Evolutionary conservation across 2,329 filamentous ascomycete genomes (phyloP), one percentile per base, ranked within the genome.

Genomic region (Arthrobotrys pseudoclavata): DNA sequence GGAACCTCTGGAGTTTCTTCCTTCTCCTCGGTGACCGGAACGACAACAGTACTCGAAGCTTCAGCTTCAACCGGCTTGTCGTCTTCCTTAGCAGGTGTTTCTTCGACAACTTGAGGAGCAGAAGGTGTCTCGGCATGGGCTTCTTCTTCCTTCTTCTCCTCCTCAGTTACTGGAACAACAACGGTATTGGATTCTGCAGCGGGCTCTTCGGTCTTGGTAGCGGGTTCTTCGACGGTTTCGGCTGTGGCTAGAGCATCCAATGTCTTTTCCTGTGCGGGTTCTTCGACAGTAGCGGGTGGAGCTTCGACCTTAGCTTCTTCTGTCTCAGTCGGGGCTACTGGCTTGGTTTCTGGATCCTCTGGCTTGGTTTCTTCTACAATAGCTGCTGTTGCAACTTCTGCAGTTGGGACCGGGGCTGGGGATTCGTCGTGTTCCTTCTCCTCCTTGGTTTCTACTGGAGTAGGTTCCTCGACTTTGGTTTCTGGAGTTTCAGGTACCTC

Each of bases 61-160:
- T 42, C 53, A 24, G 31, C 22, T 13, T 55, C 63, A 12, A 34
- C 26, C 1, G 20, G 37, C 13, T 37, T 68, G 9, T 68, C 63
- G n/a, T 68, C 62, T 3, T 67, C 47, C 22, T 37, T 40, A 6
- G 52, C 47, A 12, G 40, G 24, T 47, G 50, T 26, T 40, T 69
- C 66, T 29, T 69, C 66, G 26, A 48, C 50, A 20, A 29, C 48
- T 12, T 52, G 31, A 7, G 48, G 1, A 3, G 37, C 48, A 7
- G 13, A 22, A 53, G 63, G 63, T 0, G 48, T 18, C 6, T 68
- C 63, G 22, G 57, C 9, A 6, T 37, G 37, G 7, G 22, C 13
- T 22, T 67, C 47, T 26, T 52, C n/a, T 40, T 52, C 63, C 31
- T 52, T 37, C 50, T 55, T 50, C 12, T 68, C 63, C 50, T 55